Evolutionary conservation across 495 filamentous ascomycete genomes (phyloP).

Genomic region (Trichocladium uniseriatum): DNA sequence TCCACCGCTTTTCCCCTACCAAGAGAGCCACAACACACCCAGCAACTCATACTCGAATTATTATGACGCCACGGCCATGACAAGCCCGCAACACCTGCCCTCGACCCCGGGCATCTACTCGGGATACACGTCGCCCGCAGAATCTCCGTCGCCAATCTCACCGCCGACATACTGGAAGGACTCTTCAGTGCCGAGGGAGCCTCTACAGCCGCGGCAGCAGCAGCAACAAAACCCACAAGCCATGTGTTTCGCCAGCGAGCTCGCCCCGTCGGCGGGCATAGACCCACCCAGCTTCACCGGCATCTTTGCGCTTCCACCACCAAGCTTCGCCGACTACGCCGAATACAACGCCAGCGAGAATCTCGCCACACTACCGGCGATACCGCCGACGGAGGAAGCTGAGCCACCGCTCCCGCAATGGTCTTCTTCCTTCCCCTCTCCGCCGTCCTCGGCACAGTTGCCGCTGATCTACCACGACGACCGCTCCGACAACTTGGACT

Average conservation of each 20-base stretch:
- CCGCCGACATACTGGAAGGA: neutral
- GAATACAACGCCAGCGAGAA: no score
- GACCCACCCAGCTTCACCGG: no score
- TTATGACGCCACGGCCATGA: slow-evolving; percentile 29
- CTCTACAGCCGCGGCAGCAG: slow-evolving; percentile 7
- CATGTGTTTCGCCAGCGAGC: no score
- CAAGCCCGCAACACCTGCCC: slow-evolving; percentile 33
- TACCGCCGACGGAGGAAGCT: no score
- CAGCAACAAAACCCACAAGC: neutral
- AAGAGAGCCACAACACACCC: neutral
- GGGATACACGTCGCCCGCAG: slow-evolving; percentile 38
- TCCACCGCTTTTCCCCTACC: no score
- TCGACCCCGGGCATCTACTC: slow-evolving; percentile 36
- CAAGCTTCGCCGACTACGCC: neutral
- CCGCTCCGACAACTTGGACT: slow-evolving; percentile 14
- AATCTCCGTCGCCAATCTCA: slow-evolving; percentile 33
- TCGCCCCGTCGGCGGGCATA: no score
- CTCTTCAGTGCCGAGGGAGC: neutral
- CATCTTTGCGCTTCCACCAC: neutral
- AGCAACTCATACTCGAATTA: no score
- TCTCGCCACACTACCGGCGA: neutral
- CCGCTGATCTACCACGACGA: slow-evolving; percentile 33
- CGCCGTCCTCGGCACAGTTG: neutral
- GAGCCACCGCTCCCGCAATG: neutral
- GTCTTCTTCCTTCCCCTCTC: no score